Evolutionary conservation across 176 grass and related monocot species (phyloP), one percentile per base, ranked within the genome.

Genomic region (Aegilops umbellulata): DNA sequence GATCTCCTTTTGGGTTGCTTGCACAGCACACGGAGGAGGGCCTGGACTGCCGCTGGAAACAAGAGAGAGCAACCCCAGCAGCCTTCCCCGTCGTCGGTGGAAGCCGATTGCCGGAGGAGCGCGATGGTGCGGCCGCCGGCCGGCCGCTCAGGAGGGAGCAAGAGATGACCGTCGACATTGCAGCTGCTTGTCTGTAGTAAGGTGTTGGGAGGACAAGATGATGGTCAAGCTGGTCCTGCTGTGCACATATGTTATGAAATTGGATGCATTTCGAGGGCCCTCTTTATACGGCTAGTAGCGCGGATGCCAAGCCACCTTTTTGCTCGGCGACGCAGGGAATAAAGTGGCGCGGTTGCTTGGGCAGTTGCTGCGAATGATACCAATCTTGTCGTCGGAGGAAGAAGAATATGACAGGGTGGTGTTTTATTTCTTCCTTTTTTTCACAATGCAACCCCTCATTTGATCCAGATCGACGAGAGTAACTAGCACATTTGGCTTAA

Each of bases 291-390:
- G 53, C 22, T 58, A 9, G 49, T 17, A 53, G 49, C 5, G 49
- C 49, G 0, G 19, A 22, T 8, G 26, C 6, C 5, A 7, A 65
- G 34, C 74, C 51, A 67, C 60, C 86, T 77, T 87, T 87, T 87
- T 87, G 86, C 79, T 77, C 77, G 32, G 16, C 6, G 49, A 60
- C 24, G 36, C 22, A 17, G 65, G 71, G 85, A 82, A 87, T 87
- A 87, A 87, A 87, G 79, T 23, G 61, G 12, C 30, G 76, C 67
- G 46, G 8, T 77, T 82, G 79, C 79, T 77, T 87, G 53, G 5
- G 15, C 32, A 23, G n/a, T 23, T 29, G 67, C 27, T 57, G 42
- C 78, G 76, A 66, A 81, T 68, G 60, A 87, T 87, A 6, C 86
- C 86, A 87, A 82, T 66, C 34, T 82, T 82, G 2, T 32, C 60